A percentile compares a stretch with the other conserved stretches of the same genome.
phyloP scores from a whole-genome alignment of 768 basidiomycete genomes.

The Boletellus ananiceps region DNA sequence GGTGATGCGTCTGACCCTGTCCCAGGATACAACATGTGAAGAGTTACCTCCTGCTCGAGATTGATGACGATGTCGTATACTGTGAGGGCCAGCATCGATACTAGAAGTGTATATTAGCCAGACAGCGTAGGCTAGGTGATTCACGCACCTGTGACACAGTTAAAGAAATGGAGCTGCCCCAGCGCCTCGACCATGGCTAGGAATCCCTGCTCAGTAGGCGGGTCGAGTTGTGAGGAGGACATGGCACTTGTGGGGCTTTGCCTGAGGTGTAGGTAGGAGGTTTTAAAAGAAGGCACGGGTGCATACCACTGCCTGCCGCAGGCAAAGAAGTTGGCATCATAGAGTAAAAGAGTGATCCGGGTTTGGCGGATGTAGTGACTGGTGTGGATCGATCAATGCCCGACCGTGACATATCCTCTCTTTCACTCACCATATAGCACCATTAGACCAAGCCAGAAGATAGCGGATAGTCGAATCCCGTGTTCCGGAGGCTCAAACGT shows the following conservation, averaged over 20 bases:
- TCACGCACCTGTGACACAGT: slow-evolving; percentile 13
- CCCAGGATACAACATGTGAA: neutral
- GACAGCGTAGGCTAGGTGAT: neutral
- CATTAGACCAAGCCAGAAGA: too few relatives aligned
- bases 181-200: slow-evolving; percentile 1
- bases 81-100: slow-evolving; percentile 14
- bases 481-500: too few relatives aligned
- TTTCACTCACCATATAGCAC: too few relatives aligned
- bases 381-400: too few relatives aligned
- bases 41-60: slow-evolving; percentile 14
- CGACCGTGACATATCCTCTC: too few relatives aligned
- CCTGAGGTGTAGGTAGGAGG: neutral
- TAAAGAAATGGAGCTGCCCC: slow-evolving; percentile 13
- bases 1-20: neutral
- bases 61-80: slow-evolving; percentile 21
- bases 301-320: neutral
- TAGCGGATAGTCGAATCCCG: too few relatives aligned
- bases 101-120: neutral
- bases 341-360: too few relatives aligned
- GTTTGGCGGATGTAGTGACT: too few relatives aligned
- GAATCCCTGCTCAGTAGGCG: slow-evolving; percentile 2
- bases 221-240: slow-evolving; percentile 6
- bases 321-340: too few relatives aligned
- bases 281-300: neutral
- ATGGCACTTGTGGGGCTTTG: slow-evolving; percentile 1